These are phyloP conservation scores for Lactarius sanguifluus DNA, from an alignment of 768 basidiomycete genomes.

Conservation along the genomic window DNA sequence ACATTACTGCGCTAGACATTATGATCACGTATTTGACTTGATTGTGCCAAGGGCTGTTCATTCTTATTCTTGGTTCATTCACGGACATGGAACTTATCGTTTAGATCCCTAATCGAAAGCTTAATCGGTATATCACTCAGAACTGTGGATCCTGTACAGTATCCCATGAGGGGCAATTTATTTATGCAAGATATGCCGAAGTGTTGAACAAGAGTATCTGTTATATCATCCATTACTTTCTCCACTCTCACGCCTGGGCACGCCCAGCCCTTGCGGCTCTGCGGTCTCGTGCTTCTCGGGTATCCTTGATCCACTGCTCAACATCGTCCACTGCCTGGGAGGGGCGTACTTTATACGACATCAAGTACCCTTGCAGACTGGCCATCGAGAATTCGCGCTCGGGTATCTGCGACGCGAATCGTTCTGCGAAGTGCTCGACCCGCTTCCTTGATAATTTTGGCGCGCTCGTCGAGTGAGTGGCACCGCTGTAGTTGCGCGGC, in stretches of 20 bases:
- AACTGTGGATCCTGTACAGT: neutral
- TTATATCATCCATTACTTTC: neutral
- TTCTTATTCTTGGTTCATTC: too few relatives aligned
- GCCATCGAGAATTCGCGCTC: conserved; percentile 46
- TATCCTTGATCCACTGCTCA: conserved; percentile 51
- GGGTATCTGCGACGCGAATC: conserved; percentile 56
- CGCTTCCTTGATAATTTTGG: conserved; percentile 44
- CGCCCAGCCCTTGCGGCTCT: conserved; percentile 1
- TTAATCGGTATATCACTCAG: neutral
- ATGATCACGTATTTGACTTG: too few relatives aligned
- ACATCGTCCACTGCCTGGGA: conserved; percentile 51
- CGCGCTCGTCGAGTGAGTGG: conserved; percentile 26
- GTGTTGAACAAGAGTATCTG: neutral
- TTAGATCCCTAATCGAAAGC: too few relatives aligned
- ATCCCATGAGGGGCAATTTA: neutral
- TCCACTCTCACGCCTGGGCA: conserved; percentile 1
- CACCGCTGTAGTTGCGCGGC: conserved; percentile 15
- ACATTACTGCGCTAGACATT: too few relatives aligned
- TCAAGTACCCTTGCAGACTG: conserved; percentile 57
- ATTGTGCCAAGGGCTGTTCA: too few relatives aligned
- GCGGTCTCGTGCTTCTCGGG: conserved; percentile 36
- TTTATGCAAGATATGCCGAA: neutral
- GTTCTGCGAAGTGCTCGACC: conserved; percentile 48
- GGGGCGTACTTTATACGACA: conserved; percentile 67
- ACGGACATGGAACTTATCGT: too few relatives aligned